Conservation (phyloP, 306 rosid genomes). For the Canavalia gladiata region DNA sequence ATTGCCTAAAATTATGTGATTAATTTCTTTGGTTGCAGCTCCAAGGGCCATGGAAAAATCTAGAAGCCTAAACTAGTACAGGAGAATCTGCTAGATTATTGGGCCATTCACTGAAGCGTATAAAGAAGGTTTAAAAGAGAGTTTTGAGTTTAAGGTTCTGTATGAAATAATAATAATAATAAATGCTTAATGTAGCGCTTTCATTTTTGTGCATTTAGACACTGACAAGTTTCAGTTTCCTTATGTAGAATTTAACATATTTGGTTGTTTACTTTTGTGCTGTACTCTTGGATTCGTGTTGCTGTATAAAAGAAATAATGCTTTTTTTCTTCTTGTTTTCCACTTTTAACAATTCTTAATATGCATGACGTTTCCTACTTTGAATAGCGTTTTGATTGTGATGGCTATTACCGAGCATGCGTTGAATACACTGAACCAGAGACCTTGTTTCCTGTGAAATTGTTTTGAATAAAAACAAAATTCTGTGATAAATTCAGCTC, state of each 20-base stretch:
- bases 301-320: background rate
- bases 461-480: too few relatives aligned
- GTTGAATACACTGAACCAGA: too few relatives aligned
- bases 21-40: background rate
- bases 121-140: background rate
- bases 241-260: slow-evolving; percentile 3
- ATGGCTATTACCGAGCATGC: background rate
- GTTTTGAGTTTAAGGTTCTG: slow-evolving; percentile 26
- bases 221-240: slow-evolving; percentile 14
- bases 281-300: slow-evolving; percentile 13
- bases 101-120: slow-evolving; percentile 6
- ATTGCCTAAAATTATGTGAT: background rate
- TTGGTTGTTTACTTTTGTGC: background rate
- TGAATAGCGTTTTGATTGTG: background rate
- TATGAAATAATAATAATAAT: slow-evolving; percentile 14
- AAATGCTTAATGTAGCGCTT: slow-evolving; percentile 14
- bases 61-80: slow-evolving; percentile 8
- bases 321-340: background rate
- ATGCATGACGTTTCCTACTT: background rate
- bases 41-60: slow-evolving; percentile 24
- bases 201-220: slow-evolving; percentile 21
- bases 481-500: too few relatives aligned
- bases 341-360: background rate
- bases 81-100: background rate
- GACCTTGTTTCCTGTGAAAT: too few relatives aligned